Evolutionary conservation across 495 filamentous ascomycete genomes (phyloP), one percentile per base, ranked within the genome.

Genomic region (Aeminium ludgeri): DNA sequence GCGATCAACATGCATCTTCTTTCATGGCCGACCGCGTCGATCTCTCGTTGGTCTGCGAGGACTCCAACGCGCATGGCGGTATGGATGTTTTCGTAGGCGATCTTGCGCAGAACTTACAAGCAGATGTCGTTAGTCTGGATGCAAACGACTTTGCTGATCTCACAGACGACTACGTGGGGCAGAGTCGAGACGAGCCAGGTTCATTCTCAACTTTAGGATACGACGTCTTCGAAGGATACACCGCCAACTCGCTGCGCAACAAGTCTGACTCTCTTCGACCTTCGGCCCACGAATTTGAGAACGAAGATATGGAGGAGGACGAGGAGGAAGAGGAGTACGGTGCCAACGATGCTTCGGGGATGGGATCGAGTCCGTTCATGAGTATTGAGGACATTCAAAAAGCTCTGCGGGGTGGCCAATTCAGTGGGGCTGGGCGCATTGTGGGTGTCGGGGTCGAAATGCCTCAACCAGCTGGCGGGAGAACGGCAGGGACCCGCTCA

Each of bases 121-220:
- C 86, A n/a, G 82, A 96, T 56, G 54, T 95, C 4, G 62, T 97
- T 27, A 69, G 72, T 17, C 59, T 97, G 11, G 74, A 80, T 57
- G 76, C 85, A 11, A 75, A 80, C 45, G 82, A 85, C 55, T 67
- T 97, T 46, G 80, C 84, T 11, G 67, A 85, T 41, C 63, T 96
- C 30, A 70, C 80, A 30, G 80, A 75, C 20, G 69, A 77, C 48
- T 82, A 82, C 53, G 44, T 51, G 15, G 48, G 44, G 15, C 27
- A 33, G 12, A 40, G 48, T 4, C 19, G 23, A 10, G 48, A 51
- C 34, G 16, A 17, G 10, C 48, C 48, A 1, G 48, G 48, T 15
- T 38, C 43, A 4, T 40, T 46, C 31, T 29, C 38, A 2, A 46
- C 17, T 6, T 20, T 51, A 2, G 48, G 33, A 6, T 51, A 51